Evolutionary conservation across 2,329 filamentous ascomycete genomes (phyloP).

Genomic region (Colletotrichum shisoi): DNA sequence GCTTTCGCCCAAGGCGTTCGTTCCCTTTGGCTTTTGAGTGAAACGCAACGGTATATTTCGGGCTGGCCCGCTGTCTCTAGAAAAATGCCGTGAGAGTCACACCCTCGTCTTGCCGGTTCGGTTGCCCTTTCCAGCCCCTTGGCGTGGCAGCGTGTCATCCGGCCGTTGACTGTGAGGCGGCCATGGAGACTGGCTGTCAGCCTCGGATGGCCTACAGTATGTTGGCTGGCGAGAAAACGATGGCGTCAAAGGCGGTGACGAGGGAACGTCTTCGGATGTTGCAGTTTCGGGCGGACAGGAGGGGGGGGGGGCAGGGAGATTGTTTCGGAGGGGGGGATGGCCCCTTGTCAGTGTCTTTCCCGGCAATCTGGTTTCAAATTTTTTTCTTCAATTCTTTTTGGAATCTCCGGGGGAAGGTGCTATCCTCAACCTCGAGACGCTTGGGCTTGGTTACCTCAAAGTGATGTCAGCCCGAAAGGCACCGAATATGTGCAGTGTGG

Average conservation of each 20-base stretch:
- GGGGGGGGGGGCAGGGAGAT: neutral
- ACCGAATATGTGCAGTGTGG: neutral
- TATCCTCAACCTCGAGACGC: neutral
- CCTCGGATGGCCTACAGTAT: conserved; percentile 5
- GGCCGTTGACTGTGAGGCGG: neutral
- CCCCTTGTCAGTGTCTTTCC: conserved; percentile 20
- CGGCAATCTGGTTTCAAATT: conserved; percentile 28
- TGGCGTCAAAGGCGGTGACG: conserved; percentile 24
- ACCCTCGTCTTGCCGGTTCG: conserved; percentile 11
- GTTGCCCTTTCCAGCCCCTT: neutral
- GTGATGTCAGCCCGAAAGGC: conserved; percentile 5
- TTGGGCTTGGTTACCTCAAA: conserved; percentile 4
- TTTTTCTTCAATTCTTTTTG: neutral
- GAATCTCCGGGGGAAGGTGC: neutral
- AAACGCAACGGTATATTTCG: conserved; percentile 7
- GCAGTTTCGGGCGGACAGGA: conserved; percentile 32
- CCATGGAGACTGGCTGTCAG: neutral
- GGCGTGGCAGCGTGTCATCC: neutral
- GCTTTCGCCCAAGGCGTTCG: conserved; percentile 13
- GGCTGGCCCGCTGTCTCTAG: conserved; percentile 25
- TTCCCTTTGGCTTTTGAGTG: neutral
- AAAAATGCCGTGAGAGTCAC: conserved; percentile 5
- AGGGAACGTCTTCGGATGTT: conserved; percentile 17
- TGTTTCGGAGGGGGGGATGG: conserved; percentile 11
- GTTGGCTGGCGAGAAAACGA: conserved; percentile 27